Evolutionary conservation across 164 flowering plant species (phyloP), one percentile per base, ranked within the genome.

Genomic region (Liquidambar formosana): DNA sequence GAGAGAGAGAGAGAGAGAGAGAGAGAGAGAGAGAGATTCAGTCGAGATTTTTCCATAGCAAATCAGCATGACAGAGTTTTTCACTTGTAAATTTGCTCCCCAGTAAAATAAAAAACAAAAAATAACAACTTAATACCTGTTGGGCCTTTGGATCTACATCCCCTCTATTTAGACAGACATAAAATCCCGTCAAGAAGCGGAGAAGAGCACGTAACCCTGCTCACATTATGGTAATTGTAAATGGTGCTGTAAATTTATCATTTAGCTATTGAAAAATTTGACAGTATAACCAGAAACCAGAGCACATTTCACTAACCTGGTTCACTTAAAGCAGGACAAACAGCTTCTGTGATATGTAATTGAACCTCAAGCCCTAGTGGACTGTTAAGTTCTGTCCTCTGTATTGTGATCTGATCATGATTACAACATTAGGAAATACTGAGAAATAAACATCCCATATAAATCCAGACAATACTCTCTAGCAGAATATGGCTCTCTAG

Each of bases 291-390:
- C 33, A 26, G 28, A 58, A 27, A 43, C 47, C 10, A 22, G 16
- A 8, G 8, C 4, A 9, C 27, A 33, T 16, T 58, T 59, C 33
- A 72, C 76, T 71, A 76, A 86, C 98, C 99, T 67, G 99, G 98
- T 80, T 95, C 99, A 85, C 97, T 95, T 64, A 95, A 76, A 73
- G 97, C 87, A 78, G 97, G 98, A 78, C 94, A 95, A 64, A 93
- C 88, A 73, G 89, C 97, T 86, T 93, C 99, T 25, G 89, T 79
- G 49, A 95, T 76, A 82, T 93, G 97, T 67, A 95, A 76, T 67
- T 90, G 97, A 73, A 93, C 97, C 86, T 95, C 99, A 49, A 95
- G 97, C 70, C 97, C 98, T 38, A 93, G 77, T 57, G 99, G 96
- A 68, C 82, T 74, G 80, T 95, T 95, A 51, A 80, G 76, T 60